Conservation (phyloP, 108 stramenopile species). For the Nitzschia sp. region DNA sequence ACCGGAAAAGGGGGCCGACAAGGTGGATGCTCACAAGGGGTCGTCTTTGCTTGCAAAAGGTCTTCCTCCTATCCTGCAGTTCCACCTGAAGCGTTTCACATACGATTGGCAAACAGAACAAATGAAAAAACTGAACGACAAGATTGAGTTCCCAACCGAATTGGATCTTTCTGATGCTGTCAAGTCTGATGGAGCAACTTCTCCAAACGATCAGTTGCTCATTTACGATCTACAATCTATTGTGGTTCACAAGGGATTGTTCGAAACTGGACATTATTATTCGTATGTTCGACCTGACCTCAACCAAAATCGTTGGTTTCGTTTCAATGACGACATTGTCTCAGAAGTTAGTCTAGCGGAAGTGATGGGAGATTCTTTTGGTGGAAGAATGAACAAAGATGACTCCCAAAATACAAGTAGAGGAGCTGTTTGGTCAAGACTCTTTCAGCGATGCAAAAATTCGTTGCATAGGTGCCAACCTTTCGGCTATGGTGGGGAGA, state of each 20-base stretch:
- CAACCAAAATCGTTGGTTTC: conserved; percentile 59
- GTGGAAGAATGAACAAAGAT: conserved; percentile 12
- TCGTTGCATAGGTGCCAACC: conserved; percentile 14
- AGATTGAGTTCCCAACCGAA: conserved; percentile 58
- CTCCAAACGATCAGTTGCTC: conserved; percentile 8
- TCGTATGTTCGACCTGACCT: conserved; percentile 80
- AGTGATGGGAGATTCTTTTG: conserved; percentile 62
- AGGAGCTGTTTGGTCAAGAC: conserved; percentile 16
- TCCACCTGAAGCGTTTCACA: conserved; percentile 81
- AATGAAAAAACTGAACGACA: conserved; percentile 71
- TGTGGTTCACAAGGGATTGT: conserved; percentile 79
- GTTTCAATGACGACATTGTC: conserved; percentile 80
- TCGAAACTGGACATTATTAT: conserved; percentile 69
- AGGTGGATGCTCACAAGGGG: conserved; percentile 85
- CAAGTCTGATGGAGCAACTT: conserved; percentile 11
- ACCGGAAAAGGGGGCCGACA: conserved; percentile 83
- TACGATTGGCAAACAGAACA: conserved; percentile 81
- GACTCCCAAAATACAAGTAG: conserved; percentile 9
- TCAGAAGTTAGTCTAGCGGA: conserved; percentile 57
- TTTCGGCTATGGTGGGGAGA: conserved; percentile 73
- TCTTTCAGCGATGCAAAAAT: conserved; percentile 4
- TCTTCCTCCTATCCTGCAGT: conserved; percentile 72
- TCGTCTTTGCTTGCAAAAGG: conserved; percentile 53
- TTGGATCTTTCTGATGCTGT: conserved; percentile 38
- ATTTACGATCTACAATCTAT: conserved; percentile 79